Evolutionary conservation across 768 basidiomycete species (phyloP).

Genomic region (Clavaria fumosa): DNA sequence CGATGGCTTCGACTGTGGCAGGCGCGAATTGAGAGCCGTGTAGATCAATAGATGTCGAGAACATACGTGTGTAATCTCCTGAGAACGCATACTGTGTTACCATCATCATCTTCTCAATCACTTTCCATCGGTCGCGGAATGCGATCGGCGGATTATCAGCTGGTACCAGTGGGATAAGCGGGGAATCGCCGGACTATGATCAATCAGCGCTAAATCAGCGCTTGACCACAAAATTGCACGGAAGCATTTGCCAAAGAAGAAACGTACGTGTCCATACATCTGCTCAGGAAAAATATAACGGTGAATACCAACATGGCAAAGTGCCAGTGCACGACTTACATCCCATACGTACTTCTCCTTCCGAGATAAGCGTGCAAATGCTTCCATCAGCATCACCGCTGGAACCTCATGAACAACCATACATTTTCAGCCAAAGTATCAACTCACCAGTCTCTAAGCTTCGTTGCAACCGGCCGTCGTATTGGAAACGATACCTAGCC

Average conservation of each 20-base stretch:
- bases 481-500: constrained; percentile 54
- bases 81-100: constrained; percentile 55
- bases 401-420: background rate
- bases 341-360: constrained; percentile 70
- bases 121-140: constrained; percentile 47
- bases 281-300: constrained; percentile 12
- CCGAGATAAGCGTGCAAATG: constrained; percentile 42
- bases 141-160: constrained; percentile 33
- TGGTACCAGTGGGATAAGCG: constrained; percentile 38
- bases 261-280: constrained; percentile 51
- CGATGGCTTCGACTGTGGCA: constrained; percentile 54
- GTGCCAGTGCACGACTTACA: constrained; percentile 39
- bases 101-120: constrained; percentile 55
- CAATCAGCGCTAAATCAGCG: too few relatives aligned
- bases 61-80: constrained; percentile 46
- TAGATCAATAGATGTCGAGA: too few relatives aligned
- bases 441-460: constrained; percentile 47
- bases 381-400: constrained; percentile 69
- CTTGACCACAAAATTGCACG: background rate
- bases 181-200: constrained; percentile 44
- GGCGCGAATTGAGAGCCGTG: too few relatives aligned
- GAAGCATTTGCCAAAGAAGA: background rate
- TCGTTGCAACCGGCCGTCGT: constrained; percentile 47
- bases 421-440: background rate
- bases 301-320: background rate